Percentiles rank a stretch among this genome's conserved stretches.
Evolutionary conservation across 2,329 filamentous ascomycete genomes (phyloP).

Genomic region (Sporothrix luriei): DNA sequence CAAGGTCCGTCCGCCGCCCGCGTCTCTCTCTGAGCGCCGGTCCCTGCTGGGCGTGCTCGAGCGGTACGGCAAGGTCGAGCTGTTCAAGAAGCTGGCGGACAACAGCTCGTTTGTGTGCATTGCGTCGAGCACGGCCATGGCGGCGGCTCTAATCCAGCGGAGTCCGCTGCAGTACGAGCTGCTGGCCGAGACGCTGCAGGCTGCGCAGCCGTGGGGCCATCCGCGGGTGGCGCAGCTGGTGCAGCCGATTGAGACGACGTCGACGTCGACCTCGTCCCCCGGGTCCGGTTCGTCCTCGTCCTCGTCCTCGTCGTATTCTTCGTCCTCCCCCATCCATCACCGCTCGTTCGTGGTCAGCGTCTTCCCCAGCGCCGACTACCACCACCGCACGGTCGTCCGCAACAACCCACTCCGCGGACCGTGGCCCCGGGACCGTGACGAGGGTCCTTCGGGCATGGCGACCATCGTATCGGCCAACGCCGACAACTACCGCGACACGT

Average conservation of each 20-base stretch:
- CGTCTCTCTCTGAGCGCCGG: constrained; percentile 57
- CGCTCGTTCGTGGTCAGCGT: constrained; percentile 50
- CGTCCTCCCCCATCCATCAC: constrained; percentile 31
- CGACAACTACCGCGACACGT: constrained; percentile 39
- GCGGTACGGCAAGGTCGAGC: constrained; percentile 53
- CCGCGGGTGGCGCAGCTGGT: constrained; percentile 35
- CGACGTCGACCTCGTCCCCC: neutral
- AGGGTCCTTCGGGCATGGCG: constrained; percentile 12
- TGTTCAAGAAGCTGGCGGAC: constrained; percentile 55
- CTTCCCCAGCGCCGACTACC: constrained; percentile 46
- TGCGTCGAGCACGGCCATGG: constrained; percentile 47
- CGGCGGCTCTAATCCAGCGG: constrained; percentile 45
- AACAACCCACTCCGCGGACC: constrained; percentile 46
- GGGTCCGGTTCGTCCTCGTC: neutral
- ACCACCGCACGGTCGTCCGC: constrained; percentile 46
- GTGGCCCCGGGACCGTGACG: constrained; percentile 45
- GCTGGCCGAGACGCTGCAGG: constrained; percentile 39
- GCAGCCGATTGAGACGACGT: constrained; percentile 33
- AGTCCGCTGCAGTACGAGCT: constrained; percentile 55
- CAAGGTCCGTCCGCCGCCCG: constrained; percentile 55
- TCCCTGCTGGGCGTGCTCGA: constrained; percentile 57
- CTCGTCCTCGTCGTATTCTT: neutral
- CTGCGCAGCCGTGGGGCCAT: constrained; percentile 34
- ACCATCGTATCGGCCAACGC: constrained; percentile 34
- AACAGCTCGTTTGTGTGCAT: constrained; percentile 56